Base-by-base conservation (phyloP, 164 flowering plant genomes). In the Nelumbo lutea region DNA sequence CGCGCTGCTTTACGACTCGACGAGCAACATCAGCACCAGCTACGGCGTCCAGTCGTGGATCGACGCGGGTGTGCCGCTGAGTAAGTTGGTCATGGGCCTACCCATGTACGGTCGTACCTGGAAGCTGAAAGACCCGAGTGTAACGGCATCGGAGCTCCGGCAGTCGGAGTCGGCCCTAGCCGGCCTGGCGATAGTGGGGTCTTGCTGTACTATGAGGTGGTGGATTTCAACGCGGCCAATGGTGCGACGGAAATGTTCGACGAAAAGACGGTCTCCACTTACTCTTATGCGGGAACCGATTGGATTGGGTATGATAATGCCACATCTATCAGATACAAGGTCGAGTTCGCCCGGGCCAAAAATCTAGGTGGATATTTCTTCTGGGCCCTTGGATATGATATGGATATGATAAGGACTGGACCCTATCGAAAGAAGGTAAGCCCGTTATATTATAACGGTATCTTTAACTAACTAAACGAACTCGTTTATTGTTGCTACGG, bases 71-170 rank as follows among this genome's bases (percentile, higher is more conserved):
- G 73, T 80, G 38, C 70, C 65, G 6, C 57, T 53, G 1, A 15
- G 61, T 39, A 80, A 76, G 73, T 5, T 78, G 7, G 70, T 78
- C 15, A n/a, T n/a, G n/a, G n/a, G n/a, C n/a, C n/a, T n/a, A n/a
- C n/a, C n/a, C n/a, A n/a, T n/a, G n/a, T 79, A 79, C 45, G 85
- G 78, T 5, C 65, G 68, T 5, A 65, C 83, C 2, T 82, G 85
- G 85, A 27, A 57, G 14, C 57, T 82, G 59, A 73, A 57, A 63
- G 77, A 79, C 43, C 64, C 82, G 3, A 41, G 50, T 14, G 61
- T 57, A 27, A 47, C 47, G 85, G 85, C 2, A 77, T 79, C 39
- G 78, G 79, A 15, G 79, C 79, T 11, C 77, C 83, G 8, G 79
- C 83, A 2, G 72, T 72, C 7, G 83, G 78, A 5, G 59, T 50